Evolutionary conservation across 2,329 filamentous ascomycete genomes (phyloP), one percentile per base, ranked within the genome.

Genomic region (Fusarium nodosum): DNA sequence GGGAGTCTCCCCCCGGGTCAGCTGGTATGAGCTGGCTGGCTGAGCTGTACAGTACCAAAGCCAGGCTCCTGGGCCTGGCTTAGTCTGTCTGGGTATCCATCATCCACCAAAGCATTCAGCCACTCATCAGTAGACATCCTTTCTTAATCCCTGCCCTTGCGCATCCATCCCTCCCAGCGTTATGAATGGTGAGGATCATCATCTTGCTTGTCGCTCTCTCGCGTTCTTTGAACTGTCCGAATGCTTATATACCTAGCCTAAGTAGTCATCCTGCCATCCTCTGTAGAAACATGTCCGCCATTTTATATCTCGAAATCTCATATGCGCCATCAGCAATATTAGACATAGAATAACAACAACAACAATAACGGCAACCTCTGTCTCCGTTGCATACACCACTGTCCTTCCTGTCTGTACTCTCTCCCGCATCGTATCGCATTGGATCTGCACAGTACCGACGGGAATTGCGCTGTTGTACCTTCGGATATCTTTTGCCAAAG

Each of bases 41-140:
- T 45, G 42, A n/a, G 11, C 42, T 45, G 18, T 28, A n/a, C 33
- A 66, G 64, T 72, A 71, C 69, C 69, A 63, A 71, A 68, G 66
- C 72, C 72, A 75, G 71, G 72, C 72, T 75, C 70, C 72, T 74
- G 73, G 73, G 64, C 68, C 73, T 61, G 48, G 48, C 30, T 46
- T 20, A 51, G 26, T 41, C 33, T 39, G 34, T 39, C 36, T 39
- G n/a, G n/a, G 36, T 39, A 39, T 39, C 48, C 26, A 34, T 30
- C 44, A 22, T 52, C 28, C 34, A 52, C 26, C 24, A 52, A 20
- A 28, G 11, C 18, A 56, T 33, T 55, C 60, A 63, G 66, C 60
- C 68, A 72, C 57, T 56, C 31, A 38, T 33, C 48, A 39, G 24
- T 36, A 11, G n/a, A 52, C 9, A 51, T 39, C 24, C 31, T 56